Evolutionary conservation across 1,284 basidiomycete genomes (phyloP), one percentile per base, ranked within the genome.

Genomic region (Ceratobasidium sp.): DNA sequence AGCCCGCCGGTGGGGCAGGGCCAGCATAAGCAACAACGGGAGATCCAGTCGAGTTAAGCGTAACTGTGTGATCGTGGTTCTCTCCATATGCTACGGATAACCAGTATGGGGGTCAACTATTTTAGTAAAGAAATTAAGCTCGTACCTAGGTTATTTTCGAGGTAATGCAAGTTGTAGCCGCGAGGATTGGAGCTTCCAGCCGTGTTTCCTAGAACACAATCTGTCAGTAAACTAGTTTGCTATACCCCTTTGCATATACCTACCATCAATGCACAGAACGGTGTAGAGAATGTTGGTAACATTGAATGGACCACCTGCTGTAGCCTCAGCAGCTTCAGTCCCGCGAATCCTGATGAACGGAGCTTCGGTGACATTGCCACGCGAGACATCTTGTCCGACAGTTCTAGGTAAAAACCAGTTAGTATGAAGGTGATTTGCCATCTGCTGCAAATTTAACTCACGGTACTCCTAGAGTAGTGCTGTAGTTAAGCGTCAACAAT

Each of bases 141-240:
- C 76, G 5, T 60, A 78, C 77, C 54, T 36, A 77, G 54, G 51
- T 79, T 67, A 66, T 79, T 79, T 50, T 76, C 75, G 2, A 79
- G 76, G 44, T 77, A 79, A 62, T 79, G 78, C 17, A 76, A 45
- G 31, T 78, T 78, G 47, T 45, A 50, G 17, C 76, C 75, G 1
- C 56, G 45, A 6, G 77, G 50, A 29, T 74, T 75, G n/a, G 74
- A 57, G n/a, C 75, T 75, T 33, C 77, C 77, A 24, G 75, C 73
- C 7, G 66, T 69, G 36, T 47, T 57, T 15, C 66, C 66, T 69
- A 31, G 9, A 45, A 17, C 14, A 45, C 41, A 47, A 9, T 24
- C 29, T 9, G 29, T 60, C 33, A 33, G 24, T 64, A 29, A 24
- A 36, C 31, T 33, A 1, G 36, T 41, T 41, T 11, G 31, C 33